These are phyloP conservation scores for Skeletonema potamos DNA, from an alignment of 108 stramenopile species.

Conservation along the genomic window DNA sequence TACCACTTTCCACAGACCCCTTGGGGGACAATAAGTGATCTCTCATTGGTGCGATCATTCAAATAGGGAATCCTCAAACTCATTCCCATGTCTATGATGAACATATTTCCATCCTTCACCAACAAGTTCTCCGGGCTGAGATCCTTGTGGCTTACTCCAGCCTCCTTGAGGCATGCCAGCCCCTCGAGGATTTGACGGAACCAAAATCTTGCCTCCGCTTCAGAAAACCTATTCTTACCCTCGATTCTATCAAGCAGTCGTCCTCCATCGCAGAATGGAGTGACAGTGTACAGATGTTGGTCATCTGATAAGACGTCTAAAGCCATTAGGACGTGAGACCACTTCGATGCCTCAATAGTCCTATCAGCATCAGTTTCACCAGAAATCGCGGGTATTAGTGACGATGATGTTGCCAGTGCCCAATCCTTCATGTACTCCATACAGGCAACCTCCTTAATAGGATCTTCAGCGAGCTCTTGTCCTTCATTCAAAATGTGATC, in stretches of 20 bases:
- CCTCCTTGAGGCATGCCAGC: constrained; percentile 39
- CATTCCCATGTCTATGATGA: constrained; percentile 82
- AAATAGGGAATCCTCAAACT: constrained; percentile 57
- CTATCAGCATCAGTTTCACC: not conserved
- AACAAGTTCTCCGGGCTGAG: constrained; percentile 72
- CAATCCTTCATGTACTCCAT: constrained; percentile 48
- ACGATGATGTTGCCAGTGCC: not conserved
- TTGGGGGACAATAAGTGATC: constrained; percentile 50
- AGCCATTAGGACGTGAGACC: constrained; percentile 8
- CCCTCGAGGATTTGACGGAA: constrained; percentile 68
- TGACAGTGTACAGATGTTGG: constrained; percentile 58
- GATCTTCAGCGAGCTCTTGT: constrained; percentile 69
- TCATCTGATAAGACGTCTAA: constrained; percentile 33
- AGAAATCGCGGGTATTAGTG: not conserved
- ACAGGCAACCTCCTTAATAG: constrained; percentile 79
- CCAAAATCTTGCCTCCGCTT: constrained; percentile 55
- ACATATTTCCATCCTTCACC: constrained; percentile 37
- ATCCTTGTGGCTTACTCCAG: constrained; percentile 65
- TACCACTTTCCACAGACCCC: constrained; percentile 77
- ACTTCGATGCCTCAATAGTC: not conserved
- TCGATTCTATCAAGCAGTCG: constrained; percentile 22
- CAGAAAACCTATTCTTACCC: constrained; percentile 43
- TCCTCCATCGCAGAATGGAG: constrained; percentile 64
- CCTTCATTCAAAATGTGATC: constrained; percentile 55
- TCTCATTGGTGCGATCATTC: constrained; percentile 8